Evolutionary conservation across 345 rosid species (phyloP), one percentile per base, ranked within the genome.

Genomic region (Turnera subulata): DNA sequence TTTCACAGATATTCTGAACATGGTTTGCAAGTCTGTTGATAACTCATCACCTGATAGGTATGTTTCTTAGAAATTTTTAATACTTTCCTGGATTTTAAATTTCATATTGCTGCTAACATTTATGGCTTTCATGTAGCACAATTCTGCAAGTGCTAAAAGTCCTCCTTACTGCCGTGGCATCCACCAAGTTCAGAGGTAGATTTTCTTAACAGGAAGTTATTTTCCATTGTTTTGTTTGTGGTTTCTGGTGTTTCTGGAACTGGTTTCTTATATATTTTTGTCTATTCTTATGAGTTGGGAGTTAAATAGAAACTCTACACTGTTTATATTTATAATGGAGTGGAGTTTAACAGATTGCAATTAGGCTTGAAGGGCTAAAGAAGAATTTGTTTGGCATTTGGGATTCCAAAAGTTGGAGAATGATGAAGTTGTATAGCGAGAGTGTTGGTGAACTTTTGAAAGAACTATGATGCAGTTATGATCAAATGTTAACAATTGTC

Each of bases 11-110:
- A 82, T 85, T 73, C 76, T 89, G 72, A 87, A 78, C 73, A 80
- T 93, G 96, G 90, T 81, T 59, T 89, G 99, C 73, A 70, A 79
- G 70, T 89, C 91, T 67, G 77, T 89, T 23, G 99, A 93, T 76
- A 89, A 87, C 74, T 93, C 97, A 56, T 85, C 97, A 40, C 86
- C 90, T 63, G 99, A 93, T 70, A 87, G 99, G 99, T 93, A 74
- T 66, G 63, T 53, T 8, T 35, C 22, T 54, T 46, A 24, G 47
- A 44, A 69, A 16, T 48, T n/a, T 47, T 29, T 38, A 11, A 25
- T 11, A 0, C 2, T 22, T 53, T 68, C 54, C 32, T 33, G 58
- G 49, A 26, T 61, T 22, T 56, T 38, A 53, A 39, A 44, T 65
- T 52, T 58, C 70, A 46, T 35, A 25, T 46, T 57, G 46, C 56